Percentiles rank a stretch among this genome's conserved stretches.
Evolutionary conservation across 306 rosid genomes (phyloP).

Genomic region (Urtica urens): DNA sequence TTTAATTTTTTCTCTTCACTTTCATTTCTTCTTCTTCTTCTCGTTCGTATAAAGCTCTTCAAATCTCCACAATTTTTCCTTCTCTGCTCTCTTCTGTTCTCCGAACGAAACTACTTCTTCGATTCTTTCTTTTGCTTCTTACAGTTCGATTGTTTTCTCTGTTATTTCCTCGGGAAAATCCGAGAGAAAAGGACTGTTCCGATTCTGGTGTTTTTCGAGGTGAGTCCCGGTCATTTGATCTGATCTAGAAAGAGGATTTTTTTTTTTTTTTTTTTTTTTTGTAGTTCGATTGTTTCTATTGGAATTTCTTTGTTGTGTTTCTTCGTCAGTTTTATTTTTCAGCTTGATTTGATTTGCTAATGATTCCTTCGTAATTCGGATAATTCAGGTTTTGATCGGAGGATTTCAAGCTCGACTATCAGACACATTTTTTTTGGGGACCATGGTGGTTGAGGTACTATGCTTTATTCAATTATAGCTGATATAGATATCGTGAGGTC

Average conservation of each 20-base stretch:
- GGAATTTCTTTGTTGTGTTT: not conserved
- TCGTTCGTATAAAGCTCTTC: not conserved
- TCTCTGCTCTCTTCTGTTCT: not conserved
- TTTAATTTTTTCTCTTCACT: not conserved
- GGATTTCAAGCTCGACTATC: not conserved
- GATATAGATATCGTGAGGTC: too few relatives aligned
- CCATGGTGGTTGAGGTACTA: conserved; percentile 20
- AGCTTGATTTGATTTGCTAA: not conserved
- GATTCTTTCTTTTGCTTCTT: not conserved
- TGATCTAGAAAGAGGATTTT: conserved; percentile 8
- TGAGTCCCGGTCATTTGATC: conserved; percentile 35
- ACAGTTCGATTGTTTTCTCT: not conserved
- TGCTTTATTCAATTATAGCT: too few relatives aligned
- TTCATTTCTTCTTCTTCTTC: not conserved
- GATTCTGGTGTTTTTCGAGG: conserved; percentile 11
- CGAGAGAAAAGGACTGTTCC: conserved; percentile 20
- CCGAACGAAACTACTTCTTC: not conserved
- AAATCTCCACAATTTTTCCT: not conserved
- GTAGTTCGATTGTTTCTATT: not conserved
- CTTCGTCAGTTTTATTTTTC: not conserved
- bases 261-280: not conserved
- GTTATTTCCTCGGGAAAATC: conserved; percentile 3
- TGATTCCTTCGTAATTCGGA: not conserved
- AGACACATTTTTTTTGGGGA: not conserved
- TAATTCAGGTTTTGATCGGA: not conserved